A percentile compares a stretch with the other conserved stretches of the same genome.
phyloP scores from a whole-genome alignment of 257 asterid species.

The Capsicum baccatum region DNA sequence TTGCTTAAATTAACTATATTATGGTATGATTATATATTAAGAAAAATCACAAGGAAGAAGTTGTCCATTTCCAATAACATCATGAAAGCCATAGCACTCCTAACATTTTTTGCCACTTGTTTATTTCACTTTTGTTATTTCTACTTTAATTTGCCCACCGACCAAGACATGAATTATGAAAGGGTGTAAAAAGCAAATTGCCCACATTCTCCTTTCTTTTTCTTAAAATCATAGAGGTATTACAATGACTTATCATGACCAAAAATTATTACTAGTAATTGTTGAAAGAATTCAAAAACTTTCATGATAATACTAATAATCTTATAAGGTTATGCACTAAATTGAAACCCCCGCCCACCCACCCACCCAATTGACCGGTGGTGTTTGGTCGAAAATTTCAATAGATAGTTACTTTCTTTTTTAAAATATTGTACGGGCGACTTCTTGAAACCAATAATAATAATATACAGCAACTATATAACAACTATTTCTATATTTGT shows the following conservation, averaged over 20 bases:
- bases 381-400: background rate
- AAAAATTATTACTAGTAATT: background rate
- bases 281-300: background rate
- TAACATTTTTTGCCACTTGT: background rate
- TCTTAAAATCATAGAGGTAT: background rate
- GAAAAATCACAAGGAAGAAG: background rate
- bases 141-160: constrained; percentile 16
- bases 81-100: constrained; percentile 22
- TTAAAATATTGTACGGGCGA: background rate
- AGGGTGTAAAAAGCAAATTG: constrained; percentile 3
- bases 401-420: background rate
- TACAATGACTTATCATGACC: constrained; percentile 25
- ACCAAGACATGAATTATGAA: background rate
- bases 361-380: no score
- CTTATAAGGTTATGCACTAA: background rate
- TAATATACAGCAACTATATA: background rate
- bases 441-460: background rate
- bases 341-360: background rate
- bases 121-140: background rate
- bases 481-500: background rate
- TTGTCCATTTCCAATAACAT: constrained; percentile 18
- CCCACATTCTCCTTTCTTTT: constrained; percentile 9
- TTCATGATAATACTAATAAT: background rate
- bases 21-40: background rate
- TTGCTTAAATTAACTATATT: constrained; percentile 23